These are phyloP conservation scores for Fonsecaea erecta DNA, from an alignment of 2,329 filamentous ascomycete species.

Conservation along the genomic window DNA sequence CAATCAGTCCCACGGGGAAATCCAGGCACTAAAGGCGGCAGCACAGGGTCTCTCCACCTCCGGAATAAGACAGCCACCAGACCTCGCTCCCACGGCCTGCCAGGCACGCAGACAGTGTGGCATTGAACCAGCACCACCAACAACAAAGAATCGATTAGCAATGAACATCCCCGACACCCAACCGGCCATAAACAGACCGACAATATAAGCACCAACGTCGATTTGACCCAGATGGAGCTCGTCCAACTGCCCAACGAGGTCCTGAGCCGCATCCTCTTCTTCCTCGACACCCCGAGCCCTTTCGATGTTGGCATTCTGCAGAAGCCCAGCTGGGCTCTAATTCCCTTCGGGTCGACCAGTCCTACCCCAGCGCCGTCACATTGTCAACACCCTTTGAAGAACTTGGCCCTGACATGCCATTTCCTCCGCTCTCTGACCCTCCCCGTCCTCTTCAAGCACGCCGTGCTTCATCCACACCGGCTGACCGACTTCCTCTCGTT, in stretches of 20 bases:
- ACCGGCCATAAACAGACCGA: neutral
- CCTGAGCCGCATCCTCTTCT: slow-evolving; percentile 61
- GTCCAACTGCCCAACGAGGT: slow-evolving; percentile 64
- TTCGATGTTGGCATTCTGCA: slow-evolving; percentile 50
- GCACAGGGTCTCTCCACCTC: too few species aligned
- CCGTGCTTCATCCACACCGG: slow-evolving; percentile 47
- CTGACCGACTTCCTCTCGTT: slow-evolving; percentile 47
- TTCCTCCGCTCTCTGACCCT: slow-evolving; percentile 59
- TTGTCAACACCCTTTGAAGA: slow-evolving; percentile 56
- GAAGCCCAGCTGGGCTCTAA: slow-evolving; percentile 46
- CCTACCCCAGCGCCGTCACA: slow-evolving; percentile 8
- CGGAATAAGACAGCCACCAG: neutral
- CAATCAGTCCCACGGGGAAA: neutral
- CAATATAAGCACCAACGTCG: neutral
- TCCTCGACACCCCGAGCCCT: slow-evolving; percentile 50
- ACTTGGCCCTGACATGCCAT: slow-evolving; percentile 58
- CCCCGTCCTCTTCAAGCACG: slow-evolving; percentile 63
- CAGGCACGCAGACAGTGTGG: too few species aligned
- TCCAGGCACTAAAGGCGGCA: neutral
- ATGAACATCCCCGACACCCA: too few species aligned
- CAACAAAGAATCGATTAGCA: too few species aligned
- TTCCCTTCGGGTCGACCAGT: slow-evolving; percentile 1
- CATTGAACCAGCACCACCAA: too few species aligned
- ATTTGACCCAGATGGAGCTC: slow-evolving; percentile 14
- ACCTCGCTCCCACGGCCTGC: too few species aligned